Base-by-base conservation (phyloP, 2,329 filamentous ascomycete genomes). In the Aspergillus puulaauensis region DNA sequence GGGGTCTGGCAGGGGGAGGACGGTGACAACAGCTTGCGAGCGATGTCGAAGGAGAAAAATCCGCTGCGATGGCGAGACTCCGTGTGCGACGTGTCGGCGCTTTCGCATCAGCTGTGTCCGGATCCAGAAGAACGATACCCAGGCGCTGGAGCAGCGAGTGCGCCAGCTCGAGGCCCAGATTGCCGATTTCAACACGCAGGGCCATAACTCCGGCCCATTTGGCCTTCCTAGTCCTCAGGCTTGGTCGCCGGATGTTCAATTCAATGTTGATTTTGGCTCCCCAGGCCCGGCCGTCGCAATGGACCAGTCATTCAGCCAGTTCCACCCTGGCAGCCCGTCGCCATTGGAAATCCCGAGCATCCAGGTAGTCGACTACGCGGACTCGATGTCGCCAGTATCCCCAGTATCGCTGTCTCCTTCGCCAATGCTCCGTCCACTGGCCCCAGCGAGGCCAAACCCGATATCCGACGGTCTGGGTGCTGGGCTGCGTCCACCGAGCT, bases 51-150 rank as follows among this genome's bases (percentile, higher is more conserved):
- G 58, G 31, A 53, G 61, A 23, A 62, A 62, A 23, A 62, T 62
- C 44, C 56, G 61, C 14, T 62, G 61, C 33, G 61, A 62, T 43
- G 61, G 58, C n/a, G 56, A 61, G 39, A 62, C 58, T 4, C 61
- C 61, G 2, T 62, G 61, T 43, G 58, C 58, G 12, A 62, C 61
- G 1, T 62, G 61, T 44, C 53, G 56, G 23, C 61, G 61, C 2
- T 62, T 62, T 49, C 49, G 58, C 2, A 33, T 62, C 12, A 52
- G 17, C 12, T 62, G 61, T 44, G 46, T 62, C 19, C 58, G 61
- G 8, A 49, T 48, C 12, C 56, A 51, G 27, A 62, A 51, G 49
- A 57, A 48, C 43, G 58, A 59, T 21, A 56, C 52, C 1, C 56
- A 57, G 5, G 58, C 54, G 3, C 40, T 62, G 43, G 58, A 62